Percentiles rank a stretch among this genome's conserved stretches.
These are phyloP conservation scores for Irpex lacteus DNA, from an alignment of 1,284 basidiomycete species.

Conservation along the genomic window DNA sequence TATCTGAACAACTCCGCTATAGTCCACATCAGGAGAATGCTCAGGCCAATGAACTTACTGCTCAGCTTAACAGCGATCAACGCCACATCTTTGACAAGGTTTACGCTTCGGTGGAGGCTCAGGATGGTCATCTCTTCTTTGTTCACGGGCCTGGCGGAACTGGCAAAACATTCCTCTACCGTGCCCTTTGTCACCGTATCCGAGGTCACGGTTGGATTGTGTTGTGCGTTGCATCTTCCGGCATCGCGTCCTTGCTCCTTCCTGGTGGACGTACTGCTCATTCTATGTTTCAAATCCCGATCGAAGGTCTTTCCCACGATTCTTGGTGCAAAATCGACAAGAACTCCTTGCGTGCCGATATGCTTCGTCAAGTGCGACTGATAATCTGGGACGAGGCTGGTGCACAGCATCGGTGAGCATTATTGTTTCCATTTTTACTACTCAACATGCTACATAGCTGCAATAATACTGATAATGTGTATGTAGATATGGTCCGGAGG, in stretches of 20 bases:
- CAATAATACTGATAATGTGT: no score
- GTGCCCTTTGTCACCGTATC: not conserved
- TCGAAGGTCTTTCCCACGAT: not conserved
- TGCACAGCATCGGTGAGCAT: no score
- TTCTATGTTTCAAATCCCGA: not conserved
- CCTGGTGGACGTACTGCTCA: not conserved
- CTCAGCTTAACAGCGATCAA: not conserved
- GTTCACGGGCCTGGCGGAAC: not conserved
- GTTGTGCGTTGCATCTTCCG: not conserved
- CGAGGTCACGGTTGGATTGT: not conserved
- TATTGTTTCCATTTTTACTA: no score
- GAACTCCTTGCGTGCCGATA: conserved; percentile 10
- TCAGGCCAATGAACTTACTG: not conserved
- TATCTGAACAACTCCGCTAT: not conserved
- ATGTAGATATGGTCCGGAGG: conserved; percentile 28
- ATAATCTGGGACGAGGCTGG: no score
- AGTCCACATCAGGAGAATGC: not conserved
- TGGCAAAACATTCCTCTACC: not conserved
- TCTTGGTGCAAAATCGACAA: not conserved
- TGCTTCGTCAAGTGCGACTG: conserved; percentile 30
- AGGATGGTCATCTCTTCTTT: not conserved
- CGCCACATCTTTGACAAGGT: not conserved
- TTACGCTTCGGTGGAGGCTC: not conserved
- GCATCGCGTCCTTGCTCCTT: not conserved
- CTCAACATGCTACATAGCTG: no score